phyloP scores from a whole-genome alignment of 1,284 basidiomycete genomes.

The Farysia itapuensis region DNA sequence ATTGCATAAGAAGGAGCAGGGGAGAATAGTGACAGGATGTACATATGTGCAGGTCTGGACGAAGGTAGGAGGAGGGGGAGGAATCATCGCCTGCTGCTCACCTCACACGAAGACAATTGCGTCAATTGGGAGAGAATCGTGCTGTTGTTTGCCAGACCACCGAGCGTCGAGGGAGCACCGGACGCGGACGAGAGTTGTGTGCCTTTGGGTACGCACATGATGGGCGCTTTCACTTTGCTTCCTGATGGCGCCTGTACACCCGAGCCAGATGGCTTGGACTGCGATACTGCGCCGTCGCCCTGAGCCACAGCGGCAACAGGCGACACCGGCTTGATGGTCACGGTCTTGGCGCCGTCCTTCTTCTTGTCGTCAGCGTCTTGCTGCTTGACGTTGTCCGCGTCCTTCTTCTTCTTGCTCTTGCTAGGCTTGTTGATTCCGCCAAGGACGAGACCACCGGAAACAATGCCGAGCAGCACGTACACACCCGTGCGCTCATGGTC shows the following conservation, averaged over 20 bases:
- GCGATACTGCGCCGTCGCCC: slow-evolving; percentile 9
- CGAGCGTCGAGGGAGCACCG: not conserved
- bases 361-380: not conserved
- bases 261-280: slow-evolving; percentile 9
- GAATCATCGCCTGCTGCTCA: slow-evolving; percentile 18
- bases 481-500: slow-evolving; percentile 66
- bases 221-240: slow-evolving; percentile 24
- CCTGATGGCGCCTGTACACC: slow-evolving; percentile 16
- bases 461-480: slow-evolving; percentile 65
- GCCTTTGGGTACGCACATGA: slow-evolving; percentile 39
- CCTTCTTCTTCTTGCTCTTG: slow-evolving; percentile 1
- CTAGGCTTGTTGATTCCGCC: slow-evolving; percentile 62
- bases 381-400: slow-evolving; percentile 4
- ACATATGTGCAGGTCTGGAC: not conserved
- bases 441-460: slow-evolving; percentile 66
- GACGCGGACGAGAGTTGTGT: slow-evolving; percentile 7
- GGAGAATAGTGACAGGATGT: not conserved
- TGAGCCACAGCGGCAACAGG: slow-evolving; percentile 17
- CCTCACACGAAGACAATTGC: slow-evolving; percentile 40
- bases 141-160: not conserved
- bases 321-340: slow-evolving; percentile 1
- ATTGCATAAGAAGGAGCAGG: not conserved
- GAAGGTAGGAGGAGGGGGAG: not conserved
- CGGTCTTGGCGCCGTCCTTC: not conserved
- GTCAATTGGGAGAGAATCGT: slow-evolving; percentile 22